A percentile compares a stretch with the other conserved stretches of the same genome.
Conservation (phyloP, 139 green algal species). For the Micractinium sp. region DNA sequence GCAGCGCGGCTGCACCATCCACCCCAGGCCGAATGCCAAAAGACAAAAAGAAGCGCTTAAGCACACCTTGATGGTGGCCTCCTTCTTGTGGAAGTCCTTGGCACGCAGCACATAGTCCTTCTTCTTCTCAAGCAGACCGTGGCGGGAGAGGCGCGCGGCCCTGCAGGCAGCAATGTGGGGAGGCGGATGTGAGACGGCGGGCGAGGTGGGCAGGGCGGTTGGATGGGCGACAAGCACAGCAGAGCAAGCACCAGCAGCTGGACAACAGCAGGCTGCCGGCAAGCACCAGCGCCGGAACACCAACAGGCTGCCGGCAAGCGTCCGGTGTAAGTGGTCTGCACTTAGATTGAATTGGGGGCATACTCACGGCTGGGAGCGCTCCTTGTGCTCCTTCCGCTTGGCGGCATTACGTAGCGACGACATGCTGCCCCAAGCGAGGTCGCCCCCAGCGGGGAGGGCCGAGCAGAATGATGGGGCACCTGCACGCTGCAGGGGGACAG, state of each 20-base stretch:
- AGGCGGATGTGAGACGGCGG: not conserved
- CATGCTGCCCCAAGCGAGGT: slow-evolving; percentile 48
- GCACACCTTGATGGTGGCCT: slow-evolving; percentile 84
- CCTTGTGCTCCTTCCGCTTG: slow-evolving; percentile 95
- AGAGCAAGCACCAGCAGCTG: not conserved
- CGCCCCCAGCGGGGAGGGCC: no score
- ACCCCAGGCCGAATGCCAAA: not conserved
- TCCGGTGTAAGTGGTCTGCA: no score
- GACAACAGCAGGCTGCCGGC: not conserved
- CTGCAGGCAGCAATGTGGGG: slow-evolving; percentile 39
- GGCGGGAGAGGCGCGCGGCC: slow-evolving; percentile 60
- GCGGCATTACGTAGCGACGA: slow-evolving; percentile 87
- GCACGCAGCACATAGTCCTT: slow-evolving; percentile 96
- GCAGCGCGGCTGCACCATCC: no score
- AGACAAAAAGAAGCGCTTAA: not conserved
- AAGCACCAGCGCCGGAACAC: not conserved
- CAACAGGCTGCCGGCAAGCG: no score
- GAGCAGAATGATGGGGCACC: no score
- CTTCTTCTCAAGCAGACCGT: slow-evolving; percentile 96
- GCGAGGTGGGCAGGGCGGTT: not conserved
- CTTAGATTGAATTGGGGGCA: no score
- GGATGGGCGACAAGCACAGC: not conserved
- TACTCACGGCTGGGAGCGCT: slow-evolving; percentile 93
- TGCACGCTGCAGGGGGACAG: no score
- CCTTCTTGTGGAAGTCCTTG: slow-evolving; percentile 94